Percentiles rank a stretch among this genome's conserved stretches.
These are phyloP conservation scores for Mallotus japonicus DNA, from an alignment of 441 rosid species.

Conservation along the genomic window DNA sequence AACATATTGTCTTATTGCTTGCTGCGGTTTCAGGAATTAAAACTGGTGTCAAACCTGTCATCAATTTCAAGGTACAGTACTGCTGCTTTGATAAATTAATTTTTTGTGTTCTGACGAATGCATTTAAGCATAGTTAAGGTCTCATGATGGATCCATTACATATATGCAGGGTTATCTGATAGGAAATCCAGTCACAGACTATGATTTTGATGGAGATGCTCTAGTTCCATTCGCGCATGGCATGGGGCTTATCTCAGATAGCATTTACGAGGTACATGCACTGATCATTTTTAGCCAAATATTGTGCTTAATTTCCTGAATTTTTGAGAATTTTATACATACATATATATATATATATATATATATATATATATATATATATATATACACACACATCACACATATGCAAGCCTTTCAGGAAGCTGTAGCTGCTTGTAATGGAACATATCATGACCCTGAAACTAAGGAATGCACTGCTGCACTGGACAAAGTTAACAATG, in stretches of 20 bases:
- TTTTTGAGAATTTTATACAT: not conserved
- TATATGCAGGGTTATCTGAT: conserved; percentile 47
- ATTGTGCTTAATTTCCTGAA: not conserved
- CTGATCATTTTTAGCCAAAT: not conserved
- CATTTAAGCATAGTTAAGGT: not conserved
- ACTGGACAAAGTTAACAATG: not conserved
- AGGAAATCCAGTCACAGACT: conserved; percentile 44
- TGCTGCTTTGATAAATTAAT: not conserved
- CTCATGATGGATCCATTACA: too few relatives aligned
- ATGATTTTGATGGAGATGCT: conserved; percentile 34
- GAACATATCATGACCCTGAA: not conserved
- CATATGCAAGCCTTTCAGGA: conserved; percentile 29
- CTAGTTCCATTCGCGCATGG: conserved; percentile 48
- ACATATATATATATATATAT: not conserved
- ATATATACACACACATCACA: too few relatives aligned
- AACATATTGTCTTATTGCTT: not conserved
- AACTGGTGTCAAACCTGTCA: conserved; percentile 35
- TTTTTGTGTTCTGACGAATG: not conserved
- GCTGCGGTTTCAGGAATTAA: conserved; percentile 37
- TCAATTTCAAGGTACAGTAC: conserved; percentile 51
- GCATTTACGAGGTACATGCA: conserved; percentile 34
- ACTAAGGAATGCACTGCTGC: conserved; percentile 9
- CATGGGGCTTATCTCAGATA: conserved; percentile 52
- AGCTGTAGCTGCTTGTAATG: conserved; percentile 32
- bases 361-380: not conserved